These are phyloP conservation scores for Pseudotulostoma volvatum DNA, from an alignment of 495 filamentous ascomycete species.

Conservation along the genomic window DNA sequence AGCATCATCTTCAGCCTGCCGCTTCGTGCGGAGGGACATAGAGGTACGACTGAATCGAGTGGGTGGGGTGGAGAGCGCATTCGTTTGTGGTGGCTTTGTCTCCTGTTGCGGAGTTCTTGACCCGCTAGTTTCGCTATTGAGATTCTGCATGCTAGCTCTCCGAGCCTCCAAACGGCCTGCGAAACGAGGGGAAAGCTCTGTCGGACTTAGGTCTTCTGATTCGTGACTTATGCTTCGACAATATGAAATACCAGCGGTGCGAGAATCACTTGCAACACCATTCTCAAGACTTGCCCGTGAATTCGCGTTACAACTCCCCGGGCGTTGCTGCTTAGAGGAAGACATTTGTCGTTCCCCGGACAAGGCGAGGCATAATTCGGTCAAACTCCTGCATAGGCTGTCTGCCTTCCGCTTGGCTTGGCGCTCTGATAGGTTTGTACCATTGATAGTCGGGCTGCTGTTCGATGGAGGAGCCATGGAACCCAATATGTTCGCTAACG, in stretches of 20 bases:
- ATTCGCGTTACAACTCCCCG: conserved; percentile 14
- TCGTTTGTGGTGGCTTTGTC: conserved; percentile 32
- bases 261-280: conserved; percentile 17
- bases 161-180: conserved; percentile 58
- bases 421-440: conserved; percentile 46
- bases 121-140: conserved; percentile 6
- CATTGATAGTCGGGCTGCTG: conserved; percentile 38
- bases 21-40: conserved; percentile 21
- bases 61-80: conserved; percentile 15
- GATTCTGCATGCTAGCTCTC: conserved; percentile 42
- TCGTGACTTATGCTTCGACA: conserved; percentile 29
- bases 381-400: conserved; percentile 80
- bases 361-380: conserved; percentile 78
- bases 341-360: conserved; percentile 32
- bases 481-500: conserved; percentile 58
- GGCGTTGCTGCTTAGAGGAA: conserved; percentile 10
- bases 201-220: conserved; percentile 17
- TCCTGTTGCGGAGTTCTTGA: conserved; percentile 52
- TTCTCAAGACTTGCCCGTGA: conserved; percentile 13
- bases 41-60: conserved; percentile 25
- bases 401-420: conserved; percentile 81
- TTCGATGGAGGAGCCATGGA: conserved; percentile 48
- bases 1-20: conserved; percentile 20
- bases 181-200: conserved; percentile 42
- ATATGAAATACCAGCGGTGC: conserved; percentile 15